Evolutionary conservation across 148 eudicot species (phyloP).

Genomic region (Selenicereus undatus): DNA sequence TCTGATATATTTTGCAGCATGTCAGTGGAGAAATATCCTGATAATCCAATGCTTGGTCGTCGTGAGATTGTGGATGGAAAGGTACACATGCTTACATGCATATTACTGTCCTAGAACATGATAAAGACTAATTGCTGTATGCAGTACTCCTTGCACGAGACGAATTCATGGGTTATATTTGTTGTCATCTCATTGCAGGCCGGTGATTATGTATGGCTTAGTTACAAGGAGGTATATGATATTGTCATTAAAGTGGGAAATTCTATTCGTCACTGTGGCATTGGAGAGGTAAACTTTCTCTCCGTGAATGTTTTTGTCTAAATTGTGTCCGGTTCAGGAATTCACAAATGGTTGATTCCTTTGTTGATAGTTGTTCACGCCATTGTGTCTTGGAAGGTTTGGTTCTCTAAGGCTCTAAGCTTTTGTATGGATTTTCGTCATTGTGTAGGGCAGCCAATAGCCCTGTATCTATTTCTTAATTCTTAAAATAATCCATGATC

Average conservation of each 20-base stretch:
- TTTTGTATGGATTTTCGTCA: not conserved
- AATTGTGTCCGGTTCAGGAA: not conserved
- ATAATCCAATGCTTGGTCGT: constrained; percentile 65
- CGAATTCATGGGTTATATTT: not conserved
- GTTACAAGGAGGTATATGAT: constrained; percentile 85
- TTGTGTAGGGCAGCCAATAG: not conserved
- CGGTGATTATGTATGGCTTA: constrained; percentile 76
- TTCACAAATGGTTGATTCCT: constrained; percentile 1
- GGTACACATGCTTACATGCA: constrained; percentile 38
- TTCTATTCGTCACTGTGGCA: constrained; percentile 75
- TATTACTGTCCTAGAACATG: not conserved
- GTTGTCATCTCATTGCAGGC: constrained; percentile 49
- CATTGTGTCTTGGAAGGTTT: not conserved
- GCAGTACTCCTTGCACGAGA: not conserved
- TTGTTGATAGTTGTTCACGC: not conserved
- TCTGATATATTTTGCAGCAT: constrained; percentile 36
- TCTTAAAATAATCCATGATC: not conserved
- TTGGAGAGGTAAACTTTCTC: constrained; percentile 54
- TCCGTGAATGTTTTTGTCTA: not conserved
- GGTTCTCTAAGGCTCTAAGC: not conserved
- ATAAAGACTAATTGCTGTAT: not conserved
- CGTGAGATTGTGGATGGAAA: constrained; percentile 66
- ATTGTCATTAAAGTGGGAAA: constrained; percentile 74
- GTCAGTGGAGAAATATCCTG: constrained; percentile 62
- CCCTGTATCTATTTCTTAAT: not conserved